Evolutionary conservation across 148 eudicot species (phyloP), one percentile per base, ranked within the genome.

Genomic region (Limonium bicolor): DNA sequence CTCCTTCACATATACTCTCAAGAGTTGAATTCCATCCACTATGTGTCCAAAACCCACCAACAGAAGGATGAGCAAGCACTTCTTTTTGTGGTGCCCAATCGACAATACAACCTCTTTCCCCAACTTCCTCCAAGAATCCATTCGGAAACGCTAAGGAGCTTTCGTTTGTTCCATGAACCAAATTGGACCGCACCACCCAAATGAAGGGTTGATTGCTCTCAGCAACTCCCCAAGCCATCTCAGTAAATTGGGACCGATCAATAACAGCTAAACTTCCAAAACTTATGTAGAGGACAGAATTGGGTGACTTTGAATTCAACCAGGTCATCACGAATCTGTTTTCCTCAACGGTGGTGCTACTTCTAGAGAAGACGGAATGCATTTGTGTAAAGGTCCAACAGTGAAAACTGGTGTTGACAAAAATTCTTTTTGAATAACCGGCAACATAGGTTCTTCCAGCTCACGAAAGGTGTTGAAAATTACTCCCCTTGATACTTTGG

Each of bases 11-110:
- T 17, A 74, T 59, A 10, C 80, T 70, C 48, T 74, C 76, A 21
- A 69, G 30, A 0, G 80, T 74, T 31, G 80, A 74, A 62, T 74
- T 74, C 80, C 76, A 74, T 12, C 80, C 80, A 37, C 57, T 57
- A 24, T 74, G 80, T 20, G 76, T 74, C 69, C 71, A 66, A 37
- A 74, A 74, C 3, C 62, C 80, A 20, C 80, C 80, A 3, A 63
- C 28, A 4, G 80, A 46, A 2, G 36, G 41, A 47, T 74, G 76
- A 15, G 76, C 66, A 6, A 74, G 55, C 36, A 74, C 69, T 60
- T 74, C 72, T 6, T 59, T 58, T 36, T 74, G 80, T 7, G 80
- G 80, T 21, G 76, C 76, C 80, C 80, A 74, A 20, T 47, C 44
- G 5, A 74, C 66, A 23, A 74, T 46, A 11, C 37, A 50, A 1